Base-by-base conservation (phyloP, 352 stramenopile genomes). In the Pythium aristosporum region DNA sequence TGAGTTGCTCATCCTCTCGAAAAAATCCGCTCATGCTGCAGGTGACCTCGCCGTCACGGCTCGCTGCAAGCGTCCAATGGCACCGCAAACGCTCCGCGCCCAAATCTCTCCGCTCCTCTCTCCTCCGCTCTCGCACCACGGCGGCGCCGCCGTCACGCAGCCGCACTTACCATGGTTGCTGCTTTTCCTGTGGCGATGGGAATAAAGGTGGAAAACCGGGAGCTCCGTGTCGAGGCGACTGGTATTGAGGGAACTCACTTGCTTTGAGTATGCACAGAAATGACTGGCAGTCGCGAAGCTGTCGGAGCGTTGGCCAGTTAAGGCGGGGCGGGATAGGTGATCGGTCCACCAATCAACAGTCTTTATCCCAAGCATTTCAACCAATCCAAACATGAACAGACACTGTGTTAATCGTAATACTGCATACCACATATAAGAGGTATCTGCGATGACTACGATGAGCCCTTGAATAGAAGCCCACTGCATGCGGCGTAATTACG, bases 181-280 rank as follows among this genome's bases (percentile, higher is more conserved):
- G 82, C 82, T 91, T 91, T 91, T 91, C 75, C 82, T 91, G 85
- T 88, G 76, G 76, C 75, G 64, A 72, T 88, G 82, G 77, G 79
- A 87, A 85, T 75, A 87, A 88, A 88, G 74, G 61, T 88, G 79
- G 75, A 30, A 30, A 72, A 70, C 65, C 59, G 6, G 37, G 61
- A 42, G 72, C 67, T 63, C 58, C 47, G 56, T 28, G 42, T 46
- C 18, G 32, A 57, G 66, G 71, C 57, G 65, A 78, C 58, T 73
- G 74, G 69, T 73, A 68, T 65, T 75, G 74, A 68, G 58, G 44
- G 44, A 50, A 61, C 44, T 79, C 69, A 78, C 78, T 89, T 86
- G 68, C n/a, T 15, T 76, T 79, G 57, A 89, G 53, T 88, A 91
- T 91, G 54, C 48, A 48, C 73, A 49, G 63, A 89, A 91, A 91